phyloP scores from a whole-genome alignment of 1,284 basidiomycete genomes.

The Pterula multifida region DNA sequence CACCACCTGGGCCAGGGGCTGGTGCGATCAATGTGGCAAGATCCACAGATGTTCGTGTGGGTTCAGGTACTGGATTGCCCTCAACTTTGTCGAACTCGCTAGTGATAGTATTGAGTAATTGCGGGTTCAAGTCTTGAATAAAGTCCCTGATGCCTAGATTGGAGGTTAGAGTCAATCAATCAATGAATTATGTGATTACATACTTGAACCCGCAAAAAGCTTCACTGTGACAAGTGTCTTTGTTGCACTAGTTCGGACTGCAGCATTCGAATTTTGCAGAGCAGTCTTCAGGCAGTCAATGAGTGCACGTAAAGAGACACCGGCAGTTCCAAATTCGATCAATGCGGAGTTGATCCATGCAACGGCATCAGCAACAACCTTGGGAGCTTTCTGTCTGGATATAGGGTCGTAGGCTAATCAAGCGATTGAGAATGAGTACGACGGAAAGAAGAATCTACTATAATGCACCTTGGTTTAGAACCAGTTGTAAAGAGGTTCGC shows the following conservation, averaged over 20 bases:
- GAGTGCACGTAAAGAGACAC: constrained; percentile 72
- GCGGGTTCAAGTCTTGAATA: constrained; percentile 89
- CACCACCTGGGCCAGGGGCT: constrained; percentile 25
- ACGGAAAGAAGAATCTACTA: constrained; percentile 15
- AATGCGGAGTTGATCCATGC: constrained; percentile 84
- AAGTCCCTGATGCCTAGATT: constrained; percentile 80
- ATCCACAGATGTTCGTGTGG: constrained; percentile 68
- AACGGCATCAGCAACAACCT: constrained; percentile 88
- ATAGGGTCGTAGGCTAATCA: constrained; percentile 81
- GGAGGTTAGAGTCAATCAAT: constrained; percentile 3
- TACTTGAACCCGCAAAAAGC: constrained; percentile 83
- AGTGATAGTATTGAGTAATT: constrained; percentile 85
- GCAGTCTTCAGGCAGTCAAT: constrained; percentile 87
- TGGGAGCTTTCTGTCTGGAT: constrained; percentile 92
- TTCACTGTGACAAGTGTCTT: constrained; percentile 88
- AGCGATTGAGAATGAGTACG: constrained; percentile 4
- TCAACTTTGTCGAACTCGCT: constrained; percentile 94
- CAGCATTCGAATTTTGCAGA: constrained; percentile 89
- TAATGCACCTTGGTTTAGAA: constrained; percentile 78
- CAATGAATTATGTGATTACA: no score
- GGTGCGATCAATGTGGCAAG: constrained; percentile 36
- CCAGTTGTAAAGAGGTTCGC: constrained; percentile 90
- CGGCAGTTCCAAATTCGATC: constrained; percentile 87
- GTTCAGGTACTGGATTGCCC: constrained; percentile 68
- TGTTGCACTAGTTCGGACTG: constrained; percentile 92